phyloP scores from a whole-genome alignment of 768 basidiomycete species.

The Dioszegia crocea region DNA sequence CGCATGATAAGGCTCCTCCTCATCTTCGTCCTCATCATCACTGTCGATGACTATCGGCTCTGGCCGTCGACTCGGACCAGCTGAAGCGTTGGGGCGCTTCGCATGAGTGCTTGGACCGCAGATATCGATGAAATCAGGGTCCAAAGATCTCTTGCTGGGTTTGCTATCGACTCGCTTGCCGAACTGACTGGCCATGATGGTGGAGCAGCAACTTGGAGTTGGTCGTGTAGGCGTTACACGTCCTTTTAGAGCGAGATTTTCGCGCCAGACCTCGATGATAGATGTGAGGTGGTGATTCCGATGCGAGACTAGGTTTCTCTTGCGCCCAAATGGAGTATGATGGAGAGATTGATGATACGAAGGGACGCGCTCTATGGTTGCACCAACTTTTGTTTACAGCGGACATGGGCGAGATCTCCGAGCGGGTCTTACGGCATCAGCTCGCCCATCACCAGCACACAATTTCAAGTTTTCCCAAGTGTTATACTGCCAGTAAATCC shows the following conservation, averaged over 20 bases:
- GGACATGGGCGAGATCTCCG: background rate
- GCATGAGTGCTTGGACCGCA: background rate
- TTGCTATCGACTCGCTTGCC: background rate
- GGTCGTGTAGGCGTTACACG: too few species aligned
- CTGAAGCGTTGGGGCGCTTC: background rate
- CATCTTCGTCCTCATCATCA: slow-evolving; percentile 1
- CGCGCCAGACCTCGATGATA: too few species aligned
- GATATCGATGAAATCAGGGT: background rate
- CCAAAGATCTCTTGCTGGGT: background rate
- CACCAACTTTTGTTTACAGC: slow-evolving; percentile 1
- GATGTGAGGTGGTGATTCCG: too few species aligned
- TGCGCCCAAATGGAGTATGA: background rate
- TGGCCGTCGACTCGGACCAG: background rate
- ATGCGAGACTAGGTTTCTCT: too few species aligned
- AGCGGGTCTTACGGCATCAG: too few species aligned
- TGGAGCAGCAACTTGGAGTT: too few species aligned
- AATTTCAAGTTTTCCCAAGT: too few species aligned
- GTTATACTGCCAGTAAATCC: too few species aligned
- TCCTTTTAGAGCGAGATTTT: too few species aligned
- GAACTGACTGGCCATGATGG: background rate
- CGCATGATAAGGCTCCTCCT: background rate
- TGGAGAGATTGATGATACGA: background rate
- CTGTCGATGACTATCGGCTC: background rate
- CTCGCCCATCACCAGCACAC: too few species aligned
- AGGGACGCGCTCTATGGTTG: too few species aligned